Evolutionary conservation across 2,329 filamentous ascomycete genomes (phyloP), one percentile per base, ranked within the genome.

Genomic region (Aspergillus costaricaensis): DNA sequence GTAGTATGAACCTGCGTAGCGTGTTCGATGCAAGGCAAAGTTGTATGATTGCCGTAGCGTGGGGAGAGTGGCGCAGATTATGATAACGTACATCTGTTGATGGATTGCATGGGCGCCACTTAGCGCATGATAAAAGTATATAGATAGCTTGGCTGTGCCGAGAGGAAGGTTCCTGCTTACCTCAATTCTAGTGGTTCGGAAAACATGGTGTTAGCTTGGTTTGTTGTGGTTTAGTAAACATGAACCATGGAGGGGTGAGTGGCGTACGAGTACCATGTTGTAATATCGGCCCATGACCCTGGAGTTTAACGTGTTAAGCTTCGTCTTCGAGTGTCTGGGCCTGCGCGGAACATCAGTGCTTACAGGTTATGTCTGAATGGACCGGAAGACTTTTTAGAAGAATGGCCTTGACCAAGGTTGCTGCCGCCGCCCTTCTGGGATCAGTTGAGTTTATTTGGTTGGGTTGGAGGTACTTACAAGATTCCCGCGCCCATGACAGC

Each of bases 201-300:
- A 12, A 36, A 5, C 5, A 36, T 14, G 4, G 32, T 36, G 32
- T 36, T 36, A 36, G 32, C 32, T 36, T 36, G 32, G 5, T 36
- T 36, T 6, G 12, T 36, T 36, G 12, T 36, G 32, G 32, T 36
- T 36, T 36, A 36, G 4, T 36, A 14, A 36, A 5, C 4, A 15
- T 14, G 32, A 36, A 36, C 32, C 32, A 36, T 36, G 32, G 32
- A 14, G 32, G 14, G 7, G 4, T 14, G 3, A 3, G 9, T 44
- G 17, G 58, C 62, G 55, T 60, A 64, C 60, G 60, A 57, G 17
- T 65, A 61, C 63, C 63, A 65, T n/a, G 55, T 61, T 4, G 63
- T 61, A 23, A 65, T 63, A 4, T 52, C 55, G 10, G 63, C 61
- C 63, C 61, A 65, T 15, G 63, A 61, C 52, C 54, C 61, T 65